Percentiles rank a stretch among this genome's conserved stretches.
Conservation (phyloP, 768 basidiomycete species). For the Rhizopogon sp. region DNA sequence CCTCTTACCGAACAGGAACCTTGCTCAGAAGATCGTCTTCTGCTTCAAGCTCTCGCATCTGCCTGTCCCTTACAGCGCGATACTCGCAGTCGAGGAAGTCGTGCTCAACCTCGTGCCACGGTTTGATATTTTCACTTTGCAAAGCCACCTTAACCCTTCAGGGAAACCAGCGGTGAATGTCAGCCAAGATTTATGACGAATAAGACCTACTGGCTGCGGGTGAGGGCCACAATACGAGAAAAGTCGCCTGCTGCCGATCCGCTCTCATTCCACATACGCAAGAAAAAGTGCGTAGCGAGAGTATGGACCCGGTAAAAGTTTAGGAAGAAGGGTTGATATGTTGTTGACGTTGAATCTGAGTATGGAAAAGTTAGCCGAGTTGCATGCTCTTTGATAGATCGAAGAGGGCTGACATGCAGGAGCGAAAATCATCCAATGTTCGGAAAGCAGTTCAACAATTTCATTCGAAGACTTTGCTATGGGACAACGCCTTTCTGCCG, state of each 20-base stretch:
- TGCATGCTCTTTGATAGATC: background rate
- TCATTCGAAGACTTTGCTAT: constrained; percentile 82
- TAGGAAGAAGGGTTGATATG: constrained; percentile 84
- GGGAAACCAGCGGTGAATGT: background rate
- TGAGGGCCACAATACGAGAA: constrained; percentile 68
- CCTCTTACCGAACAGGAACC: constrained; percentile 71
- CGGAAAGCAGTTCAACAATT: constrained; percentile 76
- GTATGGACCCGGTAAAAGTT: constrained; percentile 79
- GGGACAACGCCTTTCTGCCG: constrained; percentile 72
- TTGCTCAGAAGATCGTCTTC: constrained; percentile 87
- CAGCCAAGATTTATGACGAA: constrained; percentile 2
- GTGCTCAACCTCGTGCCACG: constrained; percentile 81
- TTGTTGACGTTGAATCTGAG: constrained; percentile 68
- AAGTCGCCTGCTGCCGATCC: constrained; percentile 76
- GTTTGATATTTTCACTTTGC: constrained; percentile 63
- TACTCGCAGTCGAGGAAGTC: constrained; percentile 82
- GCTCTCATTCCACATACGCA: constrained; percentile 91
- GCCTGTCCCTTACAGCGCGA: constrained; percentile 78
- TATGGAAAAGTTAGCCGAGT: constrained; percentile 5
- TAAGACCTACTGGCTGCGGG: constrained; percentile 74
- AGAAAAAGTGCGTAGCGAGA: constrained; percentile 79
- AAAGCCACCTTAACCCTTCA: constrained; percentile 73
- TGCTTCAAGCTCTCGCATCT: constrained; percentile 85
- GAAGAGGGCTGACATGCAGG: constrained; percentile 62
- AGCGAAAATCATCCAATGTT: constrained; percentile 82